Conservation (phyloP, 2,329 filamentous ascomycete species). For the Sporothrix inflata region DNA sequence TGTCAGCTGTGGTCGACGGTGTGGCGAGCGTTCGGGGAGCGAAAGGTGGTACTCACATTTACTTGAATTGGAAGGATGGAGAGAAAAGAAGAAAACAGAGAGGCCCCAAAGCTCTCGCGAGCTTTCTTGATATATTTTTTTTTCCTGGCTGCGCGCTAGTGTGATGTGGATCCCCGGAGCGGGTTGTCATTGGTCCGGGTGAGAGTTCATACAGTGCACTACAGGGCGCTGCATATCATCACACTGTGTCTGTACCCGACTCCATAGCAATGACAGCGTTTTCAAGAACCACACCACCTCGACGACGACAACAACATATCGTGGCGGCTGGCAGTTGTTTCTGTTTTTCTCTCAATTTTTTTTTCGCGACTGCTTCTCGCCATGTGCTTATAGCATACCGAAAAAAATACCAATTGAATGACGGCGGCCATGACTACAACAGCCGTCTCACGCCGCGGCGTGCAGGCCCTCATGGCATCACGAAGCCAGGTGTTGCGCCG, state of each 20-base stretch:
- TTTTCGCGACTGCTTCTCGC: neutral
- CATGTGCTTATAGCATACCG: neutral
- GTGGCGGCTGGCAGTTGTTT: neutral
- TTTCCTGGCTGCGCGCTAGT: constrained; percentile 31
- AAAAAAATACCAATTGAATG: neutral
- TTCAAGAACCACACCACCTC: constrained; percentile 23
- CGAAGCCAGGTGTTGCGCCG: neutral
- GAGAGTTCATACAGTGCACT: neutral
- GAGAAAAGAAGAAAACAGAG: constrained; percentile 54
- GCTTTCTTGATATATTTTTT: constrained; percentile 38
- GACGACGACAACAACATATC: neutral
- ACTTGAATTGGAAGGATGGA: constrained; percentile 98
- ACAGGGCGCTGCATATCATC: constrained; percentile 1
- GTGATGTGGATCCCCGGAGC: constrained; percentile 19
- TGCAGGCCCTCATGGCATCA: constrained; percentile 13
- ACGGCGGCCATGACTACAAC: constrained; percentile 20
- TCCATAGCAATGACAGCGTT: neutral
- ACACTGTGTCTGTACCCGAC: constrained; percentile 10
- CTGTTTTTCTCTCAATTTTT: neutral
- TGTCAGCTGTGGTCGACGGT: constrained; percentile 39
- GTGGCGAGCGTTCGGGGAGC: constrained; percentile 16
- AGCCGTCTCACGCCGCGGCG: constrained; percentile 13
- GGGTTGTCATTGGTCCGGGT: constrained; percentile 31
- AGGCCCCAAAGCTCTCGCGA: constrained; percentile 34
- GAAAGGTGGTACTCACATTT: constrained; percentile 66